Evolutionary conservation across 2,329 filamentous ascomycete species (phyloP), one percentile per base, ranked within the genome.

Genomic region (Thielaviopsis musarum): DNA sequence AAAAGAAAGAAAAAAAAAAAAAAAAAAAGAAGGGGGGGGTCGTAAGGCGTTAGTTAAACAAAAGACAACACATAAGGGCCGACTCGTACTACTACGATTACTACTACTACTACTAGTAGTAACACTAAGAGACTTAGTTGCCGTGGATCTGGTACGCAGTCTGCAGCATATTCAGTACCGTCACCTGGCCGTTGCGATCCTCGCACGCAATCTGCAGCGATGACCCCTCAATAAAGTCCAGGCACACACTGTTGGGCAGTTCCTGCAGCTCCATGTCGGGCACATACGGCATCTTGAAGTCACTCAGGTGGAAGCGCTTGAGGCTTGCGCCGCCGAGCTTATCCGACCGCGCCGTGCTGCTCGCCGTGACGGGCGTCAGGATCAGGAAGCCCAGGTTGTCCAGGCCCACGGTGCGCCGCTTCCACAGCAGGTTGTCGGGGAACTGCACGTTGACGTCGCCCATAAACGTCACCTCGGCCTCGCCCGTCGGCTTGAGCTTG

Each of bases 381-480:
- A 95, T 84, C 48, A 98, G 74, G 70, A 87, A 90, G 19, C 91
- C 93, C 62, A 86, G 78, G 9, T 83, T 82, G 69, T 97, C 91
- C 60, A 98, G 81, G 64, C 85, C 85, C 72, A 96, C 83, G 66
- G 85, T 90, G 62, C 93, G 83, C 59, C 91, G 86, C 74, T 97
- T 98, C 93, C 93, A 98, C 13, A 98, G 78, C 54, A 98, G 77
- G 59, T 89, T 95, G 68, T 97, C 91, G 0, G 93, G 93, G 69
- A 98, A 96, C 69, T 98, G 93, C 12, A 97, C 88, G 66, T 98
- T 97, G 63, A 98, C 85, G 67, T 96, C 88, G 55, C 91, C 89
- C 70, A 95, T 79, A 63, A 85, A 83, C 3, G 88, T 77, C 26
- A 84, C 77, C 57, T 83, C 73, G 10, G 59, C 56, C 26, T 61